phyloP scores from a whole-genome alignment of 2,329 filamentous ascomycete species.

The Endothia cerciana region DNA sequence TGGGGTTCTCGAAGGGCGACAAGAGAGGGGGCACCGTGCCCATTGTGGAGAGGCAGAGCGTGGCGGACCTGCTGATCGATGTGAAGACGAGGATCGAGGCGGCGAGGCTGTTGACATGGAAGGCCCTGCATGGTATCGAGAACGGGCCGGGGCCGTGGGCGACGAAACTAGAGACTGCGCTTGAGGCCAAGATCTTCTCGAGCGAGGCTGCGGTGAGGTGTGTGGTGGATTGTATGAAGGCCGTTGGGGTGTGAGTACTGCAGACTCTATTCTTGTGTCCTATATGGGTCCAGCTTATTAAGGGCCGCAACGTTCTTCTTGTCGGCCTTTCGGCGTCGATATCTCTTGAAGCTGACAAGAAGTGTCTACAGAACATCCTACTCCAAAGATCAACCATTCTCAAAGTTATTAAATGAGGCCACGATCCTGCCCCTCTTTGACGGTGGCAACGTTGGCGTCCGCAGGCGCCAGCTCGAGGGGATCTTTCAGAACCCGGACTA shows the following conservation, averaged over 20 bases:
- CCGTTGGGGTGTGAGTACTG: conserved; percentile 50
- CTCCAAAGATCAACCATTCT: conserved; percentile 46
- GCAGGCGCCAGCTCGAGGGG: conserved; percentile 51
- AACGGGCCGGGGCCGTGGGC: conserved; percentile 43
- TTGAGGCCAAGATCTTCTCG: conserved; percentile 55
- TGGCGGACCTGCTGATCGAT: conserved; percentile 50
- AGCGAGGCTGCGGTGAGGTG: conserved; percentile 52
- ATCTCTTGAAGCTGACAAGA: conserved; percentile 12
- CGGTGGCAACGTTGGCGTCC: conserved; percentile 57
- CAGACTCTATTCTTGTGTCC: too few relatives aligned
- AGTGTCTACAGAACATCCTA: conserved; percentile 42
- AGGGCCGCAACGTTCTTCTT: conserved; percentile 37
- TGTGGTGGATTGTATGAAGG: conserved; percentile 53
- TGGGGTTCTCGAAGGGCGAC: conserved; percentile 54
- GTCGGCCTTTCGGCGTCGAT: conserved; percentile 33
- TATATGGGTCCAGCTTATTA: conserved; percentile 24
- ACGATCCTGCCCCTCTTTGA: conserved; percentile 55
- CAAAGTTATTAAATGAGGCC: conserved; percentile 48
- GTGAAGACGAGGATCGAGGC: conserved; percentile 33
- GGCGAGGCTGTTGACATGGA: conserved; percentile 49
- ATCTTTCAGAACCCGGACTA: conserved; percentile 49
- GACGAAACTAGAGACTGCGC: conserved; percentile 47
- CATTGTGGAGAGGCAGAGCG: conserved; percentile 52
- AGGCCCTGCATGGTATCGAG: conserved; percentile 48
- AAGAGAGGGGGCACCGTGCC: conserved; percentile 47